Conservation (phyloP, 2,329 filamentous ascomycete genomes). For the Dryadomyces quercivorus region DNA sequence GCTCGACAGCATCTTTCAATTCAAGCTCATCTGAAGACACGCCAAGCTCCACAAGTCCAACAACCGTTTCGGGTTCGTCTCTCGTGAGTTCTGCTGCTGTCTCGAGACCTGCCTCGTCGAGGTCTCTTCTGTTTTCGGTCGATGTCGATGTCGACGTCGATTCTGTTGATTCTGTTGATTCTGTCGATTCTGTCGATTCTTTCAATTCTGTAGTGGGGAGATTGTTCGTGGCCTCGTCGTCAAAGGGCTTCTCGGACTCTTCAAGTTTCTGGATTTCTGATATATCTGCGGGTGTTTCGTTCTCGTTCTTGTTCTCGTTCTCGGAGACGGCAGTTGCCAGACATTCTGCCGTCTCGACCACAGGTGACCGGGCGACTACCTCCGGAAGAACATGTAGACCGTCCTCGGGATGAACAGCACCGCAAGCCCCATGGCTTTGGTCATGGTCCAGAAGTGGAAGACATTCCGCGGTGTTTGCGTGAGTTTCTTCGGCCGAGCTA, state of each 20-base stretch:
- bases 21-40: not conserved
- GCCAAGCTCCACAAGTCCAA: not conserved
- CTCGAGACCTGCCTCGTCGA: no score
- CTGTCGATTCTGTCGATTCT: not conserved
- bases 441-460: not conserved
- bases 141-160: not conserved
- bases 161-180: not conserved
- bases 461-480: not conserved
- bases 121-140: no score
- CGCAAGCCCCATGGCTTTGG: not conserved
- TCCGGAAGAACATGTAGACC: not conserved
- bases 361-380: not conserved
- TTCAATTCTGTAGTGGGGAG: not conserved
- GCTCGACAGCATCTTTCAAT: not conserved
- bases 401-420: not conserved
- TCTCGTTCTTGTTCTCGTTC: not conserved
- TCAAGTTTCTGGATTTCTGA: no score
- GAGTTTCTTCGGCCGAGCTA: not conserved
- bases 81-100: not conserved
- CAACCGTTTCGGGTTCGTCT: no score
- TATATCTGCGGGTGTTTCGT: not conserved
- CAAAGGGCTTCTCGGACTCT: not conserved
- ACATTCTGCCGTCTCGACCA: not conserved
- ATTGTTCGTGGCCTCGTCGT: not conserved
- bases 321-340: no score